These are phyloP conservation scores for Tylopilus sp. DNA, from an alignment of 1,284 basidiomycete genomes.

Conservation along the genomic window DNA sequence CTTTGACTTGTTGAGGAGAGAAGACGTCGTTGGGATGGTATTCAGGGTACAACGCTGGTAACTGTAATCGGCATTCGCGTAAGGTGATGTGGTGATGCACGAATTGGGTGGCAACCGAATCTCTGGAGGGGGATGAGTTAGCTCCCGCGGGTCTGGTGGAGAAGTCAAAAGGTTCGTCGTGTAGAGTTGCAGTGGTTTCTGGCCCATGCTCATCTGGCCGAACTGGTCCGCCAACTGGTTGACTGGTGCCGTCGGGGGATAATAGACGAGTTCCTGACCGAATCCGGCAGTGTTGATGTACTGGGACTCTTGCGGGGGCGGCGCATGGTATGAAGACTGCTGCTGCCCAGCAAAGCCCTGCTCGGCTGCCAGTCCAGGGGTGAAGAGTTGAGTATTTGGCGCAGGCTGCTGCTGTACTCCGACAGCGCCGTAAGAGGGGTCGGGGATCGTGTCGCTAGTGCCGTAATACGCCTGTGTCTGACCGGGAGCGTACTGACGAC, in stretches of 20 bases:
- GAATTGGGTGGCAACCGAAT: constrained; percentile 84
- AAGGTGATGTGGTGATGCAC: constrained; percentile 76
- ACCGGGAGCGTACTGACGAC: constrained; percentile 87
- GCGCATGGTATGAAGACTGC: constrained; percentile 46
- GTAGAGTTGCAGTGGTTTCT: constrained; percentile 70
- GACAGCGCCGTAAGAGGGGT: constrained; percentile 38
- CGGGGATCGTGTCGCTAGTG: constrained; percentile 39
- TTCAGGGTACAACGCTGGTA: constrained; percentile 95
- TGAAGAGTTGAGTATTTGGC: constrained; percentile 71
- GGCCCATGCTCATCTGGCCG: constrained; percentile 77
- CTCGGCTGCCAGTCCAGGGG: constrained; percentile 72
- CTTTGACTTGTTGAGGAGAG: constrained; percentile 89
- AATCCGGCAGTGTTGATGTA: constrained; percentile 54
- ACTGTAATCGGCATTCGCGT: constrained; percentile 83
- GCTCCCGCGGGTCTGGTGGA: constrained; percentile 84
- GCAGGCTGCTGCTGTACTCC: constrained; percentile 41
- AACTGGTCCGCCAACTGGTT: constrained; percentile 83
- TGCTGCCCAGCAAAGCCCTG: constrained; percentile 61
- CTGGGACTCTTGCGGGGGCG: constrained; percentile 47
- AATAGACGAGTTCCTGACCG: constrained; percentile 50
- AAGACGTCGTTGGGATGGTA: constrained; percentile 90
- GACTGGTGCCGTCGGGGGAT: constrained; percentile 45
- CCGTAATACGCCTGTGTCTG: constrained; percentile 87
- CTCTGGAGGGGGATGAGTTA: constrained; percentile 81
- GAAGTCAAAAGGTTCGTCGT: constrained; percentile 88